Evolutionary conservation across 176 grass and related monocot species (phyloP).

Genomic region (Zea mays): DNA sequence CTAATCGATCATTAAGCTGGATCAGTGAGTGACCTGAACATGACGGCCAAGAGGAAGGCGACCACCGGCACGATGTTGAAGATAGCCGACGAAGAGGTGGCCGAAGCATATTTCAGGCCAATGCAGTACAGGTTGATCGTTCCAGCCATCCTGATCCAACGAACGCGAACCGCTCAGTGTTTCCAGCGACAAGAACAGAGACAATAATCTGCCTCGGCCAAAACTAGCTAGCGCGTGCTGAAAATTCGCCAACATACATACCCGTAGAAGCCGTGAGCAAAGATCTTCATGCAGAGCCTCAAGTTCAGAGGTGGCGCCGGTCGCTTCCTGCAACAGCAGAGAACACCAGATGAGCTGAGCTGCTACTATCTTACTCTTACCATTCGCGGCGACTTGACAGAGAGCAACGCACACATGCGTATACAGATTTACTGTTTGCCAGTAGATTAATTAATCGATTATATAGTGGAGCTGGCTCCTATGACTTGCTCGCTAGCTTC

Average conservation of each 20-base stretch:
- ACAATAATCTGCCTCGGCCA: neutral
- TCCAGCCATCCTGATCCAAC: constrained; percentile 53
- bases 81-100: constrained; percentile 68
- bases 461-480: too few species aligned
- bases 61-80: constrained; percentile 79
- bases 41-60: constrained; percentile 75
- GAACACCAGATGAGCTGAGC: neutral
- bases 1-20: neutral
- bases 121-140: constrained; percentile 67
- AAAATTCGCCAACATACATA: constrained; percentile 26
- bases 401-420: neutral
- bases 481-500: too few species aligned
- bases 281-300: constrained; percentile 49
- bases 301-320: constrained; percentile 46
- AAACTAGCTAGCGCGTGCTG: neutral
- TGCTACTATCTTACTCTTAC: neutral
- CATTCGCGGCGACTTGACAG: neutral
- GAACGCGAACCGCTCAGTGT: neutral
- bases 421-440: neutral
- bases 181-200: neutral
- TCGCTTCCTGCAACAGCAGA: constrained; percentile 38
- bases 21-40: constrained; percentile 47
- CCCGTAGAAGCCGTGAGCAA: constrained; percentile 53
- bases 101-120: constrained; percentile 63
- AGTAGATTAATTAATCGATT: too few species aligned